Evolutionary conservation across 1,284 basidiomycete species (phyloP), one percentile per base, ranked within the genome.

Genomic region (Cryptococcus neoformans): DNA sequence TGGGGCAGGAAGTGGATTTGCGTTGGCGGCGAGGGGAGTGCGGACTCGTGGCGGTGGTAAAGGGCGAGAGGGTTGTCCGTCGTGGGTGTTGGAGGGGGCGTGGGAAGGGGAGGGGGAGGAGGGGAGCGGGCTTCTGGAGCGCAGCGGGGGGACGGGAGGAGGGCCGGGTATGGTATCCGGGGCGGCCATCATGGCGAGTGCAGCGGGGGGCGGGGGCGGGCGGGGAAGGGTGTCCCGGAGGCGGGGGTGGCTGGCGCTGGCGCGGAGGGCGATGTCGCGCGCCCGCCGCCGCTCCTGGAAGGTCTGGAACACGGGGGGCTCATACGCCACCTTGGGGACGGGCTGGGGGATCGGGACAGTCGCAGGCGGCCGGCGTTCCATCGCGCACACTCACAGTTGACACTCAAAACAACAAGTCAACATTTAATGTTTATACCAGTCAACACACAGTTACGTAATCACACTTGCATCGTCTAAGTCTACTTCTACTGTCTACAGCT

Each of bases 211-310:
- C 37, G 6, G 58, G 58, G 11, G 39, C 41, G 11, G 40, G 16
- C 40, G 40, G 40, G 16, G 39, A 40, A 40, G 11, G 40, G 40
- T 5, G 5, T 52, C 40, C n/a, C 39, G 35, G 44, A 16, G 44
- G 34, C 12, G 35, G 49, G 28, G 17, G 10, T 38, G 37, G 4
- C 53, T 53, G 12, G 47, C 52, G 12, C 62, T 58, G 8, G 65
- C 62, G 21, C 57, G 47, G 35, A 69, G 38, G 2, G 66, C 67
- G 38, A 59, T 45, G 46, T 76, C 72, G 44, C 71, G 72, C 37
- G 69, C 74, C 36, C 69, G 57, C 57, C 68, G 71, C 28, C 73
- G 62, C 21, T 75, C 72, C 57, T 74, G 72, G 52, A 76, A 78
- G 2, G 76, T 76, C 57, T 69, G 67, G 54, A 78, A 74, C 9